Conservation (phyloP, 2,329 filamentous ascomycete species). For the Myrmaecium sp. region DNA sequence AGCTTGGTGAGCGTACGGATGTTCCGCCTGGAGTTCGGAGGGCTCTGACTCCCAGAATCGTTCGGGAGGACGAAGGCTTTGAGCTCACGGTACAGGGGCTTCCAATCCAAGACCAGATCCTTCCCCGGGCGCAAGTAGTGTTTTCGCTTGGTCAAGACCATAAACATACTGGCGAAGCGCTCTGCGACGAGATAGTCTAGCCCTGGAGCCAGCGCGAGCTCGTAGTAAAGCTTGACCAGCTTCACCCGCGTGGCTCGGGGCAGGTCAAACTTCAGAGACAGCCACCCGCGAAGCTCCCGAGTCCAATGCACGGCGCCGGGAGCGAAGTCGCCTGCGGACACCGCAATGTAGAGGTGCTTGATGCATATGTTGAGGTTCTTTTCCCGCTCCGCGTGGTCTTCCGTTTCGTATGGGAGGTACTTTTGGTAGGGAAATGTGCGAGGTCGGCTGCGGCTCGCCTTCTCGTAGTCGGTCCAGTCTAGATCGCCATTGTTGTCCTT, state of each 20-base stretch:
- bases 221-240: slow-evolving; percentile 84
- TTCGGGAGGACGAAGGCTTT: slow-evolving; percentile 78
- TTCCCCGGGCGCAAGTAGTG: slow-evolving; percentile 85
- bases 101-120: slow-evolving; percentile 86
- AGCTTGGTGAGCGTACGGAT: slow-evolving; percentile 69
- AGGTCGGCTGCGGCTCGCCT: slow-evolving; percentile 54
- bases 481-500: slow-evolving; percentile 32
- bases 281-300: slow-evolving; percentile 84
- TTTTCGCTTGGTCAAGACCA: slow-evolving; percentile 87
- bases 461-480: slow-evolving; percentile 30
- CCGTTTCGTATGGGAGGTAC: slow-evolving; percentile 76
- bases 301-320: slow-evolving; percentile 95
- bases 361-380: slow-evolving; percentile 71
- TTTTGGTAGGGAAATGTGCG: slow-evolving; percentile 87
- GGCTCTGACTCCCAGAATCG: slow-evolving; percentile 52
- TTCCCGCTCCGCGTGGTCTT: slow-evolving; percentile 63
- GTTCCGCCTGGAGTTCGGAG: slow-evolving; percentile 46
- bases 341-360: slow-evolving; percentile 80
- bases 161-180: slow-evolving; percentile 91
- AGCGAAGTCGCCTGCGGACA: slow-evolving; percentile 85
- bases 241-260: slow-evolving; percentile 66
- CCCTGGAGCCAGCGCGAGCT: slow-evolving; percentile 77
- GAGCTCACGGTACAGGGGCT: slow-evolving; percentile 78
- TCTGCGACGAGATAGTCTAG: slow-evolving; percentile 69
- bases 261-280: slow-evolving; percentile 94